phyloP scores from a whole-genome alignment of 1,139 yeast species.

The Hemisphaericaspora subhashii region DNA sequence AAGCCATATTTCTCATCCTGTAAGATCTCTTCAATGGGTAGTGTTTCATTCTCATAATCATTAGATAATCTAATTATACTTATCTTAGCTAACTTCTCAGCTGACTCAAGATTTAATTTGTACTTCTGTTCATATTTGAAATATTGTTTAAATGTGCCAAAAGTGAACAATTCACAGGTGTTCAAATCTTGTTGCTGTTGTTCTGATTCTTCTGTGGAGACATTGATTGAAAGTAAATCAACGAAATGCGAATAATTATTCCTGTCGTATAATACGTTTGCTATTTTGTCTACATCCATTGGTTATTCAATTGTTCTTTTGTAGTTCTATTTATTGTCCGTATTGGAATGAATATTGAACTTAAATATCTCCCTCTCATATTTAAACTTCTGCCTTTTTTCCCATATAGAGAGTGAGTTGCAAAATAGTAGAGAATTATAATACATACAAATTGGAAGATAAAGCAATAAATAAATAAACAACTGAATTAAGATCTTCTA shows the following conservation, averaged over 20 bases:
- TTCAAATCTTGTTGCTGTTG: conserved; percentile 13
- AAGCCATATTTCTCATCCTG: conserved; percentile 21
- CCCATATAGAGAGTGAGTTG: too few species aligned
- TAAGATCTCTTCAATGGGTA: conserved; percentile 17
- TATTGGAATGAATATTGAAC: too few species aligned
- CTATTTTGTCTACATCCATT: conserved; percentile 6
- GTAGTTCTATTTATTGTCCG: conserved; percentile 1
- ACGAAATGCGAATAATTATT: conserved; percentile 9
- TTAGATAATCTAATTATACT: conserved; percentile 27
- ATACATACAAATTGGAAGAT: too few species aligned
- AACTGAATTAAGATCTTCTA: too few species aligned
- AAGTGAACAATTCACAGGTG: conserved; percentile 39
- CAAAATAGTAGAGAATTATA: too few species aligned
- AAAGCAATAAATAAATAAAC: too few species aligned
- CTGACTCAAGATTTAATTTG: conserved; percentile 16
- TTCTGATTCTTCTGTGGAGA: not conserved
- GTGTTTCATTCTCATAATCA: conserved; percentile 24
- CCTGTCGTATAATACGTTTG: conserved; percentile 5
- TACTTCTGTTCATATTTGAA: conserved; percentile 18
- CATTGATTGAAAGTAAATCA: conserved; percentile 8
- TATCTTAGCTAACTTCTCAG: conserved; percentile 28
- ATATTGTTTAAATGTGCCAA: conserved; percentile 34
- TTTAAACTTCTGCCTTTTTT: too few species aligned
- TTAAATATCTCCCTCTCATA: too few species aligned
- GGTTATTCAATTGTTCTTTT: not conserved